Conservation (phyloP, 2,329 filamentous ascomycete species). For the Colletotrichum cuscutae region DNA sequence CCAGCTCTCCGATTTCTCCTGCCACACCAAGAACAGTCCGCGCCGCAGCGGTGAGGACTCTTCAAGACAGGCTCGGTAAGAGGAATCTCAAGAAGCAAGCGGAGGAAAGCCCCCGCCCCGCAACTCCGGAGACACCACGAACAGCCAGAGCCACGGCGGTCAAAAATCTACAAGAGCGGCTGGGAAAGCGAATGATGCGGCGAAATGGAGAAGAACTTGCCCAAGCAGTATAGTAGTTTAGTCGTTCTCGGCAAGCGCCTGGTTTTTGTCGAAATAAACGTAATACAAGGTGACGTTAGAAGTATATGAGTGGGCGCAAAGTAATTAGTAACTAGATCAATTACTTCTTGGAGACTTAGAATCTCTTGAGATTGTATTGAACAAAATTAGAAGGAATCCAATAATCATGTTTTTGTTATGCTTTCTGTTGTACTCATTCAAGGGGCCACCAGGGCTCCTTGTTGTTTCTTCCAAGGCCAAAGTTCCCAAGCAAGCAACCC, state of each 20-base stretch:
- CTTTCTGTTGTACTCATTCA: neutral
- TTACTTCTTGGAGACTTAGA: neutral
- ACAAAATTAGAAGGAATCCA: neutral
- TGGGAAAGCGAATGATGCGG: conserved; percentile 23
- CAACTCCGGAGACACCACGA: conserved; percentile 2
- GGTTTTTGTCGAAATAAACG: neutral
- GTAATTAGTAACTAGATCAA: neutral
- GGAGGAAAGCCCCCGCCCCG: neutral
- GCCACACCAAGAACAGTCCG: conserved; percentile 1
- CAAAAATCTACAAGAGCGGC: conserved; percentile 7
- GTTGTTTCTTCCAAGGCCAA: neutral
- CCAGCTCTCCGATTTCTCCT: neutral
- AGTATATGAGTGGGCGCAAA: neutral
- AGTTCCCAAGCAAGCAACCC: neutral
- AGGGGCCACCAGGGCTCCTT: neutral
- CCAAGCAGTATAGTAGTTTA: no score
- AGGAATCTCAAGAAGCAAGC: neutral
- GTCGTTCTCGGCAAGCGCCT: neutral
- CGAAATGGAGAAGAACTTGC: neutral
- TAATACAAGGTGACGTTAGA: neutral
- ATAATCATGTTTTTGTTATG: neutral
- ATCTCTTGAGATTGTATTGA: neutral
- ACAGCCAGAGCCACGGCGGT: conserved; percentile 9
- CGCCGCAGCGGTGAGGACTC: conserved; percentile 6
- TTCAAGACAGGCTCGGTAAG: conserved; percentile 17